Evolutionary conservation across 768 basidiomycete species (phyloP).

Genomic region (Boletus coccyginus): DNA sequence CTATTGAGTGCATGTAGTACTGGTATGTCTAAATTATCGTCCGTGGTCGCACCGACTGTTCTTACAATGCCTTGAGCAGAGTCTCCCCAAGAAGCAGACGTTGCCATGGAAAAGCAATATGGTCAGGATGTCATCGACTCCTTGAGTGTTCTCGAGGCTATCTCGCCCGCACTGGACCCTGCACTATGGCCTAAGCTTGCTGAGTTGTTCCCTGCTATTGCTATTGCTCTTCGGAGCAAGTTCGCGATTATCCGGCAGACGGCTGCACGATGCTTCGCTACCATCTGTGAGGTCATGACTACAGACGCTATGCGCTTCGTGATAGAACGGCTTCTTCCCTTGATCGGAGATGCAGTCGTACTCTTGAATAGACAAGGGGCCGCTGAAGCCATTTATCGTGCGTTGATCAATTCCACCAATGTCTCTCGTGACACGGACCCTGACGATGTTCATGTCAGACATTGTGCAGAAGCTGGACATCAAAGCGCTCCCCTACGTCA

Average conservation of each 20-base stretch:
- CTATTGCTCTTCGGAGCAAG: constrained; percentile 74
- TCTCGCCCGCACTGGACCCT: constrained; percentile 71
- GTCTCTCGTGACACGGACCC: background rate
- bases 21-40: constrained; percentile 44
- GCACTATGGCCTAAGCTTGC: constrained; percentile 66
- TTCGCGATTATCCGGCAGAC: constrained; percentile 90
- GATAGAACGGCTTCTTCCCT: constrained; percentile 80
- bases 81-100: constrained; percentile 56
- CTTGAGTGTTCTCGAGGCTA: constrained; percentile 82
- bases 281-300: constrained; percentile 84
- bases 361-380: constrained; percentile 83
- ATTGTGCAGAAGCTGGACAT: constrained; percentile 90
- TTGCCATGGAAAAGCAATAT: constrained; percentile 62
- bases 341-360: constrained; percentile 74
- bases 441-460: constrained; percentile 47
- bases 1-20: constrained; percentile 62
- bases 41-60: background rate
- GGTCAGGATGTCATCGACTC: constrained; percentile 94
- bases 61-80: constrained; percentile 35
- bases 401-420: constrained; percentile 34
- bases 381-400: constrained; percentile 88
- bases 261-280: constrained; percentile 84
- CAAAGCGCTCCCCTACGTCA: constrained; percentile 93
- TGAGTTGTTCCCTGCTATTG: constrained; percentile 73
- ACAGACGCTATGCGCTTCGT: constrained; percentile 84